Evolutionary conservation across 176 grass and related monocot genomes (phyloP).

Genomic region (Paspalum notatum): DNA sequence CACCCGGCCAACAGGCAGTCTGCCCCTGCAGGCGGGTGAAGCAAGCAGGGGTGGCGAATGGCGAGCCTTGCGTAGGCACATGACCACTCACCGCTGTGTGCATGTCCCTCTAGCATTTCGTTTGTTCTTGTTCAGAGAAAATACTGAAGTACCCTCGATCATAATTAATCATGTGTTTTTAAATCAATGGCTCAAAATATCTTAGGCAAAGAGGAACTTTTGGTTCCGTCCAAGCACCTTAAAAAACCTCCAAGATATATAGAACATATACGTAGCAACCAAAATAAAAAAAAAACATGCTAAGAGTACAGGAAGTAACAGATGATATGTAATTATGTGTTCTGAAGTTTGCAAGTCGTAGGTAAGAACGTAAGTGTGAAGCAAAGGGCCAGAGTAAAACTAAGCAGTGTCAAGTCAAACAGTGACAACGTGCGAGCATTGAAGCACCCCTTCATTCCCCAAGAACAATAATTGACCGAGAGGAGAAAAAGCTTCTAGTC

Average conservation of each 20-base stretch:
- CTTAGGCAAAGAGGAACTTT: too few relatives aligned
- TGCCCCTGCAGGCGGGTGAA: too few relatives aligned
- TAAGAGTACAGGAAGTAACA: neutral
- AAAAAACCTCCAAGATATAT: constrained; percentile 27
- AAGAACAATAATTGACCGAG: constrained; percentile 13
- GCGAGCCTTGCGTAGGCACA: too few relatives aligned
- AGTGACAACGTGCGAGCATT: constrained; percentile 36
- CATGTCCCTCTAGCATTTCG: too few relatives aligned
- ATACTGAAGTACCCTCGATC: too few relatives aligned
- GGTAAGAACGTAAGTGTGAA: constrained; percentile 2
- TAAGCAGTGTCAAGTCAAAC: constrained; percentile 11
- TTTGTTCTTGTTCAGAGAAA: too few relatives aligned
- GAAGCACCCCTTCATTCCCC: constrained; percentile 36
- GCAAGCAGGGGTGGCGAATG: too few relatives aligned
- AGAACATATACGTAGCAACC: neutral
- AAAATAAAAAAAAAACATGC: constrained; percentile 19
- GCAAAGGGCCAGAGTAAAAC: constrained; percentile 35
- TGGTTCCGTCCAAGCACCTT: too few relatives aligned
- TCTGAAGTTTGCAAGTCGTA: neutral
- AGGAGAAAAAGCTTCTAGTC: neutral
- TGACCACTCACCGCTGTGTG: too few relatives aligned
- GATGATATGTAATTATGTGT: neutral
- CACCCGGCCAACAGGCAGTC: too few relatives aligned
- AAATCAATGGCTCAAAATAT: too few relatives aligned
- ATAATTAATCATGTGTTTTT: too few relatives aligned